A percentile compares a stretch with the other conserved stretches of the same genome.
Conservation (phyloP, 2,329 filamentous ascomycete genomes). For the Sordariomycetes sp. region DNA sequence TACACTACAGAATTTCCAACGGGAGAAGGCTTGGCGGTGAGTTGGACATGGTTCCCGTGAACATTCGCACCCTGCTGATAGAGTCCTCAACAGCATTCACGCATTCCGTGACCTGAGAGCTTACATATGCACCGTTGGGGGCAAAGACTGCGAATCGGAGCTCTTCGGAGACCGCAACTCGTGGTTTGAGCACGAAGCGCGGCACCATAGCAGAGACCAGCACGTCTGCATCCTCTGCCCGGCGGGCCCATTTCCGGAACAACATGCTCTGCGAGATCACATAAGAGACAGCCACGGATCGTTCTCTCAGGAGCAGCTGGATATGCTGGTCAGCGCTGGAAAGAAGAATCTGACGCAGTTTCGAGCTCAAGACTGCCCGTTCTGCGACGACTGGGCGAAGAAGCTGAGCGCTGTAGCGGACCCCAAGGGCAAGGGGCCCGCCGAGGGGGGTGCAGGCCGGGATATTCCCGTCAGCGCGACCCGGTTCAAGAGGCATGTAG, state of each 20-base stretch:
- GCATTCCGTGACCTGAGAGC: neutral
- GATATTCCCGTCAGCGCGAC: neutral
- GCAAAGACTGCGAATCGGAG: neutral
- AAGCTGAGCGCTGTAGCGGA: neutral
- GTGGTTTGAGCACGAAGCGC: slow-evolving; percentile 5
- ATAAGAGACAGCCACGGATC: neutral
- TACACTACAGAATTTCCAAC: slow-evolving; percentile 6
- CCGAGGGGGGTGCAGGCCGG: neutral
- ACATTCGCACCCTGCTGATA: neutral
- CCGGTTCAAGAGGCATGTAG: slow-evolving; percentile 2
- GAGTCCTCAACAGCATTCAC: neutral
- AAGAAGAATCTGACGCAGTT: neutral
- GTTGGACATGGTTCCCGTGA: neutral
- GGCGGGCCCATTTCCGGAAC: too few relatives aligned
- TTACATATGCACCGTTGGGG: neutral
- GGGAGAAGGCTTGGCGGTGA: slow-evolving; percentile 8
- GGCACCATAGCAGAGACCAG: neutral
- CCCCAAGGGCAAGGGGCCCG: neutral
- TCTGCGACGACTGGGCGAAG: slow-evolving; percentile 3
- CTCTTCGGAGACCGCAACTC: slow-evolving; percentile 1
- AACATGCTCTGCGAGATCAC: neutral
- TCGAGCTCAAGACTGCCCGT: slow-evolving; percentile 3
- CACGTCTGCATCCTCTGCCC: neutral
- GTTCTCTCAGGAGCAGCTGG: neutral
- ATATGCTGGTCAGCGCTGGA: neutral